phyloP scores from a whole-genome alignment of 805 yeast genomes.

The Yarrowia bubula region DNA sequence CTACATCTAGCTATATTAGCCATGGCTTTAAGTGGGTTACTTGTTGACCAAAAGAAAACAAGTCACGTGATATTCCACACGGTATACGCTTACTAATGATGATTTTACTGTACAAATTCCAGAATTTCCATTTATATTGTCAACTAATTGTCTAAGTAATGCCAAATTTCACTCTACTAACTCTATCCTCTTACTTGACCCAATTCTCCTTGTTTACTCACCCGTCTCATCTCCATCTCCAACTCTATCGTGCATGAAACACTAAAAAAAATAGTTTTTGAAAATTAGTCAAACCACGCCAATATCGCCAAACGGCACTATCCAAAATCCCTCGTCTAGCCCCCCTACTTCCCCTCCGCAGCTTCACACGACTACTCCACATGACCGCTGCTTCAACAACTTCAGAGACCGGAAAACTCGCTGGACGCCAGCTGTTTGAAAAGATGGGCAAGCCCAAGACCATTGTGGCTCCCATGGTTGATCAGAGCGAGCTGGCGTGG shows the following conservation, averaged over 20 bases:
- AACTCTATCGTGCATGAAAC: conserved; percentile 10
- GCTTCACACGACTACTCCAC: conserved; percentile 16
- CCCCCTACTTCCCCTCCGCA: conserved; percentile 1
- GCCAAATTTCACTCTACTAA: no score
- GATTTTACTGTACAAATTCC: no score
- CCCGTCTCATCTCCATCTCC: neutral
- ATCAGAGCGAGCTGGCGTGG: conserved; percentile 96
- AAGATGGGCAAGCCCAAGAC: conserved; percentile 72
- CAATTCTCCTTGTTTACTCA: neutral
- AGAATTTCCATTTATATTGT: no score
- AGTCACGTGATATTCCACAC: no score
- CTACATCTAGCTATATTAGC: no score
- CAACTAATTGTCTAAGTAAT: no score
- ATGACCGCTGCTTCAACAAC: conserved; percentile 17
- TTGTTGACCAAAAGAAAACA: no score
- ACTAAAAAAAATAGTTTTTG: conserved; percentile 13
- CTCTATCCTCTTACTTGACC: no score
- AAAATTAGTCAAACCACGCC: neutral
- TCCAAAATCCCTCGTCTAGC: neutral
- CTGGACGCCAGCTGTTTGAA: conserved; percentile 70
- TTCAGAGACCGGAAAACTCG: conserved; percentile 34
- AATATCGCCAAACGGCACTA: conserved; percentile 19
- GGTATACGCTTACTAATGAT: no score
- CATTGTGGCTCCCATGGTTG: conserved; percentile 98
- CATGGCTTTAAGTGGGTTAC: no score